Conservation (phyloP, 768 basidiomycete species). For the Lactarius evosmus region DNA sequence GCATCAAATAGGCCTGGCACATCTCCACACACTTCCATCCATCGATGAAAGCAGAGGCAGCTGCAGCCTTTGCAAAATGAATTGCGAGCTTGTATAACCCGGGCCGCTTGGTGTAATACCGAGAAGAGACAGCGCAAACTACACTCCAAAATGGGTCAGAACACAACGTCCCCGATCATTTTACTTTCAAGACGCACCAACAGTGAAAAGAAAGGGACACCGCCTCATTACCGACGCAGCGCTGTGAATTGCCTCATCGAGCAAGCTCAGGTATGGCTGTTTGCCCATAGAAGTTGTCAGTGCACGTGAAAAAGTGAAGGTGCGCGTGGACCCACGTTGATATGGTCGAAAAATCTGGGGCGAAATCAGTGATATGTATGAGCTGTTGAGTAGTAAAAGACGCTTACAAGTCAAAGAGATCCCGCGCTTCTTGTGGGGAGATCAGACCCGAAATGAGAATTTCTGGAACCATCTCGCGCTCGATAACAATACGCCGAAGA, state of each 20-base stretch:
- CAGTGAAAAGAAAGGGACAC: constrained; percentile 58
- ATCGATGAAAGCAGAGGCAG: constrained; percentile 56
- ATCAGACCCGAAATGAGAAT: constrained; percentile 36
- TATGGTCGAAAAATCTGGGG: constrained; percentile 49
- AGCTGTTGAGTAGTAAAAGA: background rate
- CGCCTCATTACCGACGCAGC: constrained; percentile 51
- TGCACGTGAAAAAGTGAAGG: constrained; percentile 19
- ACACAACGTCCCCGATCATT: background rate
- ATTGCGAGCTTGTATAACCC: constrained; percentile 55
- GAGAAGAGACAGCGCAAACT: constrained; percentile 70
- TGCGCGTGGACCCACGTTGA: constrained; percentile 43
- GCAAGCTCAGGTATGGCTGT: constrained; percentile 55
- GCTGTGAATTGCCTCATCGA: constrained; percentile 56
- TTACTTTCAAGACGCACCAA: constrained; percentile 41
- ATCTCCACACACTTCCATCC: constrained; percentile 69
- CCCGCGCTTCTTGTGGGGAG: constrained; percentile 32
- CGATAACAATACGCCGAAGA: constrained; percentile 35
- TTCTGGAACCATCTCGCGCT: constrained; percentile 35
- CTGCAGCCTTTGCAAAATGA: constrained; percentile 60
- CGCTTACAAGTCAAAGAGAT: constrained; percentile 35
- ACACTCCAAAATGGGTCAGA: background rate
- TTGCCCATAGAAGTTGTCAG: constrained; percentile 1
- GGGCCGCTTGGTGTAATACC: constrained; percentile 56
- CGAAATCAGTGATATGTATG: constrained; percentile 1
- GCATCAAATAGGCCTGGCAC: constrained; percentile 71